Percentiles rank a stretch among this genome's conserved stretches.
phyloP scores from a whole-genome alignment of 306 rosid genomes.

The Cucurbita maxima region DNA sequence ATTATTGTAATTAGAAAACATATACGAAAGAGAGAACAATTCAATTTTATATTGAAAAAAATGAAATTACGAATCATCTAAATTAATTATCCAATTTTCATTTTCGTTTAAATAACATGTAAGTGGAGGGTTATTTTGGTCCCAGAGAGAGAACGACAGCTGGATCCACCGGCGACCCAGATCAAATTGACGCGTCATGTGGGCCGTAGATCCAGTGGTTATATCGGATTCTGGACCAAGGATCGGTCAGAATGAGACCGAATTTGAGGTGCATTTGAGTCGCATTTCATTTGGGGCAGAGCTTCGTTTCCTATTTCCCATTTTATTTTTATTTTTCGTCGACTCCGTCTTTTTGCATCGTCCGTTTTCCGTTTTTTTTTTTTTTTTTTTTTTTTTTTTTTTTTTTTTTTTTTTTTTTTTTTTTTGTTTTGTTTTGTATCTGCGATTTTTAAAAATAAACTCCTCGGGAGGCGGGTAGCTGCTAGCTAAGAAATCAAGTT shows the following conservation, averaged over 20 bases:
- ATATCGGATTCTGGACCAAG: not conserved
- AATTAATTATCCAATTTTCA: not conserved
- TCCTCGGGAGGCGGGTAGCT: conserved; percentile 1
- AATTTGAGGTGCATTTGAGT: conserved; percentile 13
- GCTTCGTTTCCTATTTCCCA: not conserved
- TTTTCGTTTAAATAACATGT: not conserved
- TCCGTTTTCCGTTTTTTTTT: conserved; percentile 3
- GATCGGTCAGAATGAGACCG: conserved; percentile 1
- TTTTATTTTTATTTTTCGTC: not conserved
- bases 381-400: not conserved
- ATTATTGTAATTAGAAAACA: no score
- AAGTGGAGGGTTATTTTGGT: not conserved
- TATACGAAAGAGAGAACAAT: no score
- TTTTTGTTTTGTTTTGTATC: not conserved
- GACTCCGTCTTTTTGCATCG: conserved; percentile 1
- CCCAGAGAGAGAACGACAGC: not conserved
- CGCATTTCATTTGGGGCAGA: conserved; percentile 18
- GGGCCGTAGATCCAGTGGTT: conserved; percentile 11
- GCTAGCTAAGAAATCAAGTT: not conserved
- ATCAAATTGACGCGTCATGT: conserved; percentile 7
- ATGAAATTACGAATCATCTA: not conserved
- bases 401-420: conserved; percentile 4
- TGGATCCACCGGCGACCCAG: conserved; percentile 12
- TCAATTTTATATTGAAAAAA: not conserved
- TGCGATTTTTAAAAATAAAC: no score